A percentile compares a stretch with the other conserved stretches of the same genome.
phyloP scores from a whole-genome alignment of 163 green algal genomes.

The Volvox carteri region DNA sequence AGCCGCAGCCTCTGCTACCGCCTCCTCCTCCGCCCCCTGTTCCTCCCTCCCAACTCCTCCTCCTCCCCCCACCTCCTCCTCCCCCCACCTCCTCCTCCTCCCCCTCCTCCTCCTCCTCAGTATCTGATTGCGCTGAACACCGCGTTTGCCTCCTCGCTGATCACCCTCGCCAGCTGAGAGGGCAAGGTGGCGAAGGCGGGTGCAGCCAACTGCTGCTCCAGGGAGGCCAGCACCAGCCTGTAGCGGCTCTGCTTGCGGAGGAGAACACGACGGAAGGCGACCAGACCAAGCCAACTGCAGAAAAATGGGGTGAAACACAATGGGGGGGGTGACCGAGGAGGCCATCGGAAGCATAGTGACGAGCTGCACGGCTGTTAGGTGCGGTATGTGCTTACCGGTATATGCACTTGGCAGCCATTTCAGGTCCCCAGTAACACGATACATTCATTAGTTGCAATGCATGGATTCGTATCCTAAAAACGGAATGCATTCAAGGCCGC shows the following conservation, averaged over 20 bases:
- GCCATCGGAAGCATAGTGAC: no score
- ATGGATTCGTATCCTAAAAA: background rate
- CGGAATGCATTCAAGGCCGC: background rate
- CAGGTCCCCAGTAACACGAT: no score
- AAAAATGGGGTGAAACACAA: background rate
- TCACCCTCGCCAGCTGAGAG: slow-evolving; percentile 25
- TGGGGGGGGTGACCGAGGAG: background rate
- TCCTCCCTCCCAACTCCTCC: no score
- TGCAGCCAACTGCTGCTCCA: slow-evolving; percentile 62
- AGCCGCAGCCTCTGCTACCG: no score
- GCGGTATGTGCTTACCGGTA: no score
- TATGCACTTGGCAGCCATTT: no score
- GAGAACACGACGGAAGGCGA: slow-evolving; percentile 80
- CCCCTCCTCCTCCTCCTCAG: no score
- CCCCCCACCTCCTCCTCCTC: no score
- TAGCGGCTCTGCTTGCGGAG: slow-evolving; percentile 74
- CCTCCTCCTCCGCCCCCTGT: no score
- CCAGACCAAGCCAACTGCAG: slow-evolving; percentile 77
- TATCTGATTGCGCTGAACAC: slow-evolving; percentile 25
- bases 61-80: no score
- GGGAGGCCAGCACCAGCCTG: slow-evolving; percentile 60
- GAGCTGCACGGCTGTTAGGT: no score
- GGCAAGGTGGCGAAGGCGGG: slow-evolving; percentile 56
- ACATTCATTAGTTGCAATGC: background rate
- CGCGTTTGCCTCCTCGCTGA: background rate